These are phyloP conservation scores for Trametes cinnabarina DNA, from an alignment of 768 basidiomycete species.

Conservation along the genomic window DNA sequence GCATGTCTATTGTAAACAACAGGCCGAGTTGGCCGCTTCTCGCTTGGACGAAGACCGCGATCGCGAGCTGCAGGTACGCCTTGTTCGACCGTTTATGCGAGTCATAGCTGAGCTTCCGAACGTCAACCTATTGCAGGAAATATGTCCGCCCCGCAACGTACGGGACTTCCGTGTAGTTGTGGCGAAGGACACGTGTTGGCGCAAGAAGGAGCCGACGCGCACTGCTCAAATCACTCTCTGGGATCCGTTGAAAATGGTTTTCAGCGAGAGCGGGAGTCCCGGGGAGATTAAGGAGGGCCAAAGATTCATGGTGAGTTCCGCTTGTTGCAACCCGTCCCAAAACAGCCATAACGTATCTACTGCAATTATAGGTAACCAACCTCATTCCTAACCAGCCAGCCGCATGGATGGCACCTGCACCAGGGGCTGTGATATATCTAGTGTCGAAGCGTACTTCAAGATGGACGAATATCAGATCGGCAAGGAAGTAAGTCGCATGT, in stretches of 20 bases:
- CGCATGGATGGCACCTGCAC: slow-evolving; percentile 67
- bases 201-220: slow-evolving; percentile 50
- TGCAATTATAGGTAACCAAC: slow-evolving; percentile 54
- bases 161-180: slow-evolving; percentile 74
- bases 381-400: slow-evolving; percentile 62
- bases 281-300: slow-evolving; percentile 60
- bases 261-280: slow-evolving; percentile 49
- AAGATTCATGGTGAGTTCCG: slow-evolving; percentile 57
- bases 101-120: no score
- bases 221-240: slow-evolving; percentile 80
- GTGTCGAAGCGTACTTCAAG: slow-evolving; percentile 62
- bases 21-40: slow-evolving; percentile 48
- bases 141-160: slow-evolving; percentile 73
- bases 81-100: no score
- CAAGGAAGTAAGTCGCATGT: neutral
- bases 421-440: slow-evolving; percentile 67
- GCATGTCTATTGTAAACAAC: slow-evolving; percentile 49
- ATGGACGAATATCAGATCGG: slow-evolving; percentile 45
- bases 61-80: slow-evolving; percentile 65
- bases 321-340: no score
- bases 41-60: slow-evolving; percentile 60
- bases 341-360: neutral
- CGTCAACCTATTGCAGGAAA: slow-evolving; percentile 37
- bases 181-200: slow-evolving; percentile 60
- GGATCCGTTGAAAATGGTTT: slow-evolving; percentile 59